Percentiles rank a stretch among this genome's conserved stretches.
Evolutionary conservation across 1,139 yeast species (phyloP).

Genomic region (Yarrowia galli): DNA sequence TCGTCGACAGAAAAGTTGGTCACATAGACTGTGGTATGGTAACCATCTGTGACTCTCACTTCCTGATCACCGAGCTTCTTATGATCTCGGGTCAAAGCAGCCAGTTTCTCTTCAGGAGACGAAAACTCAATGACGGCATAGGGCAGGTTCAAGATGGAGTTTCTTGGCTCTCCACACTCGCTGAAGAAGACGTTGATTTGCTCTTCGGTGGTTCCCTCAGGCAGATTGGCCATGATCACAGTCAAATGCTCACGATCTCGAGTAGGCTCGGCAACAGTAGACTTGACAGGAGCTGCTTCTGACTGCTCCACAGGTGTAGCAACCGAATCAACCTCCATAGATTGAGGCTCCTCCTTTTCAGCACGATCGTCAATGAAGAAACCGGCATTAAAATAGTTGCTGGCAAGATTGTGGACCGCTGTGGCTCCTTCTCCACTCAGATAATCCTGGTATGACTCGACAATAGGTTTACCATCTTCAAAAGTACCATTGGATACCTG

Average conservation of each 20-base stretch:
- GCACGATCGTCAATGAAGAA: conserved; percentile 1
- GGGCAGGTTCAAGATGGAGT: conserved; percentile 46
- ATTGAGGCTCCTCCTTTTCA: not conserved
- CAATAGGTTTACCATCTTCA: conserved; percentile 2
- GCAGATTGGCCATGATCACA: conserved; percentile 57
- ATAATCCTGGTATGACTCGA: conserved; percentile 24
- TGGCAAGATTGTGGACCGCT: conserved; percentile 9
- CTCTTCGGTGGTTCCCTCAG: conserved; percentile 49
- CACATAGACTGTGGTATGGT: conserved; percentile 64
- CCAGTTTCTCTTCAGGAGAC: conserved; percentile 57
- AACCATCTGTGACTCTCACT: conserved; percentile 58
- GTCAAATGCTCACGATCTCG: conserved; percentile 67
- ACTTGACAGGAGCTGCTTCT: not conserved
- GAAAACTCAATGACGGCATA: conserved; percentile 60
- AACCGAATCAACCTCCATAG: conserved; percentile 13
- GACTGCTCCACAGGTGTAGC: conserved; percentile 1
- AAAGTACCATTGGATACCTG: not conserved
- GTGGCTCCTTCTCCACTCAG: conserved; percentile 15
- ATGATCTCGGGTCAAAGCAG: conserved; percentile 67
- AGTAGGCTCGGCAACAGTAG: not conserved
- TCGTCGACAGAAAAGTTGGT: conserved; percentile 74
- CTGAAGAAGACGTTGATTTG: conserved; percentile 57
- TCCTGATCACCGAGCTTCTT: conserved; percentile 57
- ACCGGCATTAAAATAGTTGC: conserved; percentile 25
- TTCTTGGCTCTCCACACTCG: conserved; percentile 66